Evolutionary conservation across 805 yeast species (phyloP), one percentile per base, ranked within the genome.

Genomic region (Starmerella potacharoeniae): DNA sequence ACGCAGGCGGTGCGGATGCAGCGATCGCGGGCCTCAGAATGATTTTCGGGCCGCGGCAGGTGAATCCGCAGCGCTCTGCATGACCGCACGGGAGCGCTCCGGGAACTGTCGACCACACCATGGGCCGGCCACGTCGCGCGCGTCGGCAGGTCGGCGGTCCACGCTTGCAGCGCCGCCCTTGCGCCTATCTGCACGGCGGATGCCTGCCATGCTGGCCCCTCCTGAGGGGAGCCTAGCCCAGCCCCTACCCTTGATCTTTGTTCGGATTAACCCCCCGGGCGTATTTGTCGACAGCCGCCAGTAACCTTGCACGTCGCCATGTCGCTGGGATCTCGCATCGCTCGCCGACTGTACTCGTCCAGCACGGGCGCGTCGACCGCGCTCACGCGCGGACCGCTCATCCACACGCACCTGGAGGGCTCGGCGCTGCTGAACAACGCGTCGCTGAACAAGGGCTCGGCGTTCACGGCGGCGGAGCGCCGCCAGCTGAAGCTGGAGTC

Each of bases 381-480:
- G 13, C 51, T 48, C 16, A 48, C 51, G 6, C 51, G 51, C 28
- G 42, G 29, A 14, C 43, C 42, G 34, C 34, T 48, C 16, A 30
- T 48, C 34, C 51, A 48, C 22, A 48, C 51, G 8, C 36, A 31
- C 43, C 35, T 48, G 30, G 43, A 48, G 35, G 95, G 95, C 2
- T 83, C 82, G 70, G 86, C 83, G 57, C 69, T 91, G 56, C 76
- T 91, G 61, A 88, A 89, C 69, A 84, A 95, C n/a, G 89, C 97
- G 0, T 72, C 84, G 41, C 87, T 84, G 72, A 91, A 91, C 74
- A 91, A 91, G 70, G 97, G 97, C 37, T 83, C 96, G 16, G 97
- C 96, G 0, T 91, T 91, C 69, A 81, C 93, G 7, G 65, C 70
- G 22, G 90, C 85, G 61, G 97, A 91, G 71, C 78, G 97, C 67